Evolutionary conservation across 2,329 filamentous ascomycete genomes (phyloP).

Genomic region (Sclerotinia nivalis): DNA sequence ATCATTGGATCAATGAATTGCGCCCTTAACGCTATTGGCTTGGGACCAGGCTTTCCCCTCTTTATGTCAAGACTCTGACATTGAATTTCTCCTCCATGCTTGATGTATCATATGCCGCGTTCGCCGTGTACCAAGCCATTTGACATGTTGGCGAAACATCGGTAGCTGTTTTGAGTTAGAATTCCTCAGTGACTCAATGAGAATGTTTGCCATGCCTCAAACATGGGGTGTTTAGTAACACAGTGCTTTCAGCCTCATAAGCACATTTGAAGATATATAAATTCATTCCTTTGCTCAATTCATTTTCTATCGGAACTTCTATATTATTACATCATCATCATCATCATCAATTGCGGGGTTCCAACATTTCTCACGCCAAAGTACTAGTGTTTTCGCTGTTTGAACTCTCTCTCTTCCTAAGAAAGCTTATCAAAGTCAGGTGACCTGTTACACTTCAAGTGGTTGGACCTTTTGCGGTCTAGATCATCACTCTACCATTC

Average conservation of each 20-base stretch:
- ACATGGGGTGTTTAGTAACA: neutral
- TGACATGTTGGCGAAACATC: neutral
- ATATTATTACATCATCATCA: neutral
- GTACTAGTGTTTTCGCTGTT: neutral
- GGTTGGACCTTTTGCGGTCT: no score
- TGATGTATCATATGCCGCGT: neutral
- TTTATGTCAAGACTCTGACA: neutral
- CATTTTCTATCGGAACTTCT: neutral
- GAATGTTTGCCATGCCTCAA: neutral
- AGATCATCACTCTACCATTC: neutral
- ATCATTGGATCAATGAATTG: neutral
- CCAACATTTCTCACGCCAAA: neutral
- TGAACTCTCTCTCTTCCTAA: neutral
- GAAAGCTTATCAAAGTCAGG: neutral
- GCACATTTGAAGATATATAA: neutral
- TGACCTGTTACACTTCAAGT: neutral
- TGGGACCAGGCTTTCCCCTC: neutral
- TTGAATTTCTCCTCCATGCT: neutral
- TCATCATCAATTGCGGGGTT: neutral
- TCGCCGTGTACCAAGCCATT: neutral
- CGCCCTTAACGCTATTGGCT: slow-evolving; percentile 2
- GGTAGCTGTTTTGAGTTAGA: neutral
- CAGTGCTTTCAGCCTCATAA: neutral
- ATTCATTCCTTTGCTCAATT: neutral
- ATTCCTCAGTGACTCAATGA: neutral